These are phyloP conservation scores for Botrytis fabae DNA, from an alignment of 2,329 filamentous ascomycete genomes.

Conservation along the genomic window DNA sequence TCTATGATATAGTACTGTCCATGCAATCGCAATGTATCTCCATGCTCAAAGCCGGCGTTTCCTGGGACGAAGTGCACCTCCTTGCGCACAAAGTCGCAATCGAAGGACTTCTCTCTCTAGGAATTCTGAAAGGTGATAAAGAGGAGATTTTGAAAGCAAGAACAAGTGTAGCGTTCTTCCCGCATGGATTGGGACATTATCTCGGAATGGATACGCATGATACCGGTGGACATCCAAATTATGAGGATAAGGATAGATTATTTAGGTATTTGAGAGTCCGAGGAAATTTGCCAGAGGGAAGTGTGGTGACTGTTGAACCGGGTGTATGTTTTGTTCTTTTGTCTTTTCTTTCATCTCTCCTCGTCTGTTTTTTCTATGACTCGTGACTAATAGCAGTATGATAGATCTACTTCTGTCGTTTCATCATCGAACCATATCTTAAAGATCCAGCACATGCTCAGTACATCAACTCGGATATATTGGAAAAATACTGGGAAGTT, in stretches of 20 bases:
- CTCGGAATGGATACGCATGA: slow-evolving; percentile 93
- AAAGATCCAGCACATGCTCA: slow-evolving; percentile 69
- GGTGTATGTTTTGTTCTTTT: slow-evolving; percentile 61
- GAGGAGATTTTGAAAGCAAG: slow-evolving; percentile 75
- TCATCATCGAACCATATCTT: slow-evolving; percentile 81
- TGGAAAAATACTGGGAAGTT: slow-evolving; percentile 80
- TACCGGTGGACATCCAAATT: slow-evolving; percentile 75
- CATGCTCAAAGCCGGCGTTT: slow-evolving; percentile 69
- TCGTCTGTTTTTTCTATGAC: not conserved
- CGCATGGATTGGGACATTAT: slow-evolving; percentile 88
- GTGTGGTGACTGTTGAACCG: slow-evolving; percentile 92
- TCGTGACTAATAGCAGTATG: not conserved
- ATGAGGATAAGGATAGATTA: slow-evolving; percentile 75
- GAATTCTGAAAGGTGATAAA: slow-evolving; percentile 67
- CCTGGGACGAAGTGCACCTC: slow-evolving; percentile 80
- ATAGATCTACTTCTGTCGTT: slow-evolving; percentile 87
- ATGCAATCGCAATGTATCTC: slow-evolving; percentile 83
- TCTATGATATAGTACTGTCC: slow-evolving; percentile 79
- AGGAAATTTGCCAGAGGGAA: slow-evolving; percentile 70
- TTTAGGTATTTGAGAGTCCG: slow-evolving; percentile 85
- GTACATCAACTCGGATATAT: slow-evolving; percentile 72
- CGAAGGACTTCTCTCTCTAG: slow-evolving; percentile 71
- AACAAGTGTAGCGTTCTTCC: slow-evolving; percentile 88
- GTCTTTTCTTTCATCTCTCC: not conserved
- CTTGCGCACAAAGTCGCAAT: slow-evolving; percentile 81